Conservation (phyloP, 1,284 basidiomycete species). For the Ceratobasidium papillatum region DNA sequence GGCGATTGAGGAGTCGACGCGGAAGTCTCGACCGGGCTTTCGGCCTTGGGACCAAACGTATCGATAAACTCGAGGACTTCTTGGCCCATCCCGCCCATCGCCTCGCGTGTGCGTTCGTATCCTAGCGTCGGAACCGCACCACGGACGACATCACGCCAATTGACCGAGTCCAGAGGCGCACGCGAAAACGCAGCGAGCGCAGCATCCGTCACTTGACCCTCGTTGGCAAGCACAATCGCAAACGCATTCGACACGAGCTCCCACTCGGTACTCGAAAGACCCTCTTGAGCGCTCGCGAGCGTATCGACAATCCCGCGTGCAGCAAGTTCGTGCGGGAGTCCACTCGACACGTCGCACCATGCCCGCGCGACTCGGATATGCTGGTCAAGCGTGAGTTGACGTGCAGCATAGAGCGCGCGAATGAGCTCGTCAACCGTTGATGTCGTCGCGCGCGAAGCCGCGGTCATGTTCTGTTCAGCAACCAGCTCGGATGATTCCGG, state of each 20-base stretch:
- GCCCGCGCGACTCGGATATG: constrained; percentile 20
- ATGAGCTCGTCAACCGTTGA: constrained; percentile 24
- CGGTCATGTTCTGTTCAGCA: constrained; percentile 6
- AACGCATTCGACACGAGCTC: constrained; percentile 32
- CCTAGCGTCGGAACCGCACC: constrained; percentile 16
- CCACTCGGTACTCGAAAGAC: constrained; percentile 20
- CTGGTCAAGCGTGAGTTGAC: constrained; percentile 17
- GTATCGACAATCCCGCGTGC: constrained; percentile 35
- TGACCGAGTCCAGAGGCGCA: constrained; percentile 23
- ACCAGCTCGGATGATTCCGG: background rate
- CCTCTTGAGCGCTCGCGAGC: background rate
- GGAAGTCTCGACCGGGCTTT: constrained; percentile 24
- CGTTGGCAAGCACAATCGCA: constrained; percentile 22
- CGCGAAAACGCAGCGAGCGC: constrained; percentile 27
- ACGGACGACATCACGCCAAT: constrained; percentile 36
- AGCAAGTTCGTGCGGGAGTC: constrained; percentile 21
- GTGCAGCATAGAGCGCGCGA: constrained; percentile 22
- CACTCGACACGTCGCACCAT: constrained; percentile 28
- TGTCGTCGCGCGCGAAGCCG: constrained; percentile 15
- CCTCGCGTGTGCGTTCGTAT: constrained; percentile 30
- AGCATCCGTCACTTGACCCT: constrained; percentile 28
- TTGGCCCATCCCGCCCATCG: constrained; percentile 37
- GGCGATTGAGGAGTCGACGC: constrained; percentile 22
- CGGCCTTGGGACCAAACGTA: constrained; percentile 23
- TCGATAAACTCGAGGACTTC: constrained; percentile 41